Base-by-base conservation (phyloP, 352 stramenopile species). In the Peronospora farinosa region DNA sequence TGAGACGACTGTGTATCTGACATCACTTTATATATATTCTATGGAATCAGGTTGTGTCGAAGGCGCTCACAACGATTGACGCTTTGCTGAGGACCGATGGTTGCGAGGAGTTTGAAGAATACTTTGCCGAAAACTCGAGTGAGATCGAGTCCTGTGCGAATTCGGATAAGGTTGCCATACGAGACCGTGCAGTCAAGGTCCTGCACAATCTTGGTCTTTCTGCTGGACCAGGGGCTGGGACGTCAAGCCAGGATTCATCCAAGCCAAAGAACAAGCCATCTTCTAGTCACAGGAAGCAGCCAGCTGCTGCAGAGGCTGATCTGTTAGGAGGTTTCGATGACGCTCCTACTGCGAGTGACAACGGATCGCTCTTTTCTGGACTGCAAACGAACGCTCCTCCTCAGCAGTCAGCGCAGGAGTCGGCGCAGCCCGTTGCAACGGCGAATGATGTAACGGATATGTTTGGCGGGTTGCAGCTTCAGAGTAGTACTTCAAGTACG, bases 51-150 rank as follows among this genome's bases (percentile, higher is more conserved):
- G 87, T 97, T 60, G 75, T 94, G 23, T 96, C 90, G 7, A 98
- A 98, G 67, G 93, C 91, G 1, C 68, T 97, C 7, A 91, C 91
- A 47, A 96, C 96, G 21, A 97, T 98, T 53, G 91, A 97, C 56
- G 80, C 79, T 9, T 51, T 94, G 40, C 57, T 90, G 11, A 88
- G 85, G 58, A 67, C 77, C 2, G 69, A 83, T 42, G 84, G 84
- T 16, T 94, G 84, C 49, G 84, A 94, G 48, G 69, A 88, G 27
- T 92, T 90, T 46, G 69, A 74, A 40, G 84, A 88, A 30, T 94
- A 94, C 57, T 94, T 94, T 41, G 53, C 73, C 11, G 84, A 94
- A 46, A 92, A 88, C 57, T 76, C 56, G 11, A 60, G 67, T 23
- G 81, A 91, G 57, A 87, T 92, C 23, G 77, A 92, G 37, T 43